phyloP scores from a whole-genome alignment of 225 moss, liverwort and hornwort species.

The Rhytidiadelphus loreus region DNA sequence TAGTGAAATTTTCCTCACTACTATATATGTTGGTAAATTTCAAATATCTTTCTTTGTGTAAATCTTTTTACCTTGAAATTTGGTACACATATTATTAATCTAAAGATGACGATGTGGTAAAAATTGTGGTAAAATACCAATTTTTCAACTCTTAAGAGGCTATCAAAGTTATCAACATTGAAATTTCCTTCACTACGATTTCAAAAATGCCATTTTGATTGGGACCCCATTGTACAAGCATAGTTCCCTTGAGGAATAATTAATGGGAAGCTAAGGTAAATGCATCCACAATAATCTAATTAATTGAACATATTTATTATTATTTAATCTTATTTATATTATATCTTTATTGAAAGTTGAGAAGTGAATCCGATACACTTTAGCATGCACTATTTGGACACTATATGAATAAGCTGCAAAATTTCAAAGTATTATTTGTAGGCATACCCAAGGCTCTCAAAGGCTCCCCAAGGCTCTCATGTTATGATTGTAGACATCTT shows the following conservation, averaged over 20 bases:
- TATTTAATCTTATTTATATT: background rate
- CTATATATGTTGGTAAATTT: no score
- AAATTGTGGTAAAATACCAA: no score
- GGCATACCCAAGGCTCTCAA: accelerated
- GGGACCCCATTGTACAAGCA: no score
- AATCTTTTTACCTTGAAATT: no score
- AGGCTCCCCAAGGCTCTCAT: background rate
- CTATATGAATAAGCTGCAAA: background rate
- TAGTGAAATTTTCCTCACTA: no score
- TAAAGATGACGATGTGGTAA: no score
- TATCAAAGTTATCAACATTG: no score
- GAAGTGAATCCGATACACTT: background rate
- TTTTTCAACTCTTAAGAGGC: no score
- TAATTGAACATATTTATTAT: background rate
- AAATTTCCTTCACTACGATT: no score
- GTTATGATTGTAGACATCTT: background rate
- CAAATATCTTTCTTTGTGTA: no score
- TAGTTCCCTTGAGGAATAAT: background rate
- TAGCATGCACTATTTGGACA: background rate
- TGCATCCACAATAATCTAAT: accelerated
- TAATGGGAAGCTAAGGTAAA: background rate
- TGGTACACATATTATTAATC: no score
- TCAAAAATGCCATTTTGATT: no score
- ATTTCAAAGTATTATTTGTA: background rate
- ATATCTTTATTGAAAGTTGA: background rate